Base-by-base conservation (phyloP, 768 basidiomycete genomes). In the Coprinopsis sp. region DNA sequence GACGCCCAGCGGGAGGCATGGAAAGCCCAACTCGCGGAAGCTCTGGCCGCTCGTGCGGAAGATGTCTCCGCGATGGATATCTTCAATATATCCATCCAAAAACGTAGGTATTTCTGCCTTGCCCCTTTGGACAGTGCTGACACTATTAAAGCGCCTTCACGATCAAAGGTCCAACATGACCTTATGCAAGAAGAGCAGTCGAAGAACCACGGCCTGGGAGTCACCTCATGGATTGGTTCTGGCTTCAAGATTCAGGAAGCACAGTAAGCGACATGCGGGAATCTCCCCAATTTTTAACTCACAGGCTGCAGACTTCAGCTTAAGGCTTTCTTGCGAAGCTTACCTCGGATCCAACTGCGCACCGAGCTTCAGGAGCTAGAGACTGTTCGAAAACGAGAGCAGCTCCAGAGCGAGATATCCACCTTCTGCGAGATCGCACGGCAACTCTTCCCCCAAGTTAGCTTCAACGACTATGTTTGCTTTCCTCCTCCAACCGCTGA, bases 241-340 rank as follows among this genome's bases (percentile, higher is more conserved):
- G 44, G 44, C 3, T 28, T 51, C 5, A 21, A 24, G 1, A 37
- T 45, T 22, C 30, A 46, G 21, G 44, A 51, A 13, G n/a, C 33
- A 19, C 48, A 49, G 48, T 49, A 16, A 28, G 48, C 44, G 5
- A 6, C 13, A n/a, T 29, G n/a, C 6, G n/a, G 23, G 21, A n/a
- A n/a, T 23, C 8, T 11, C 14, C 18, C 23, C 13, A 18, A 14
- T n/a, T 47, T 6, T 25, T 47, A 19, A 21, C 21, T n/a, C 34
- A 14, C n/a, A n/a, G n/a, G 6, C 34, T 19, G 6, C n/a, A 37
- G 34, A 37, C 34, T 8, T 8, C 16, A 6, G 16, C 16, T 19
- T 7, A n/a, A 8, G n/a, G 6, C 6, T 6, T 7, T 7, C n/a
- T 37, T 7, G n/a, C n/a, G 8, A 37, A 16, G 16, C 21, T 8